Conservation (phyloP, 768 basidiomycete genomes). For the Suillus subalutaceus region DNA sequence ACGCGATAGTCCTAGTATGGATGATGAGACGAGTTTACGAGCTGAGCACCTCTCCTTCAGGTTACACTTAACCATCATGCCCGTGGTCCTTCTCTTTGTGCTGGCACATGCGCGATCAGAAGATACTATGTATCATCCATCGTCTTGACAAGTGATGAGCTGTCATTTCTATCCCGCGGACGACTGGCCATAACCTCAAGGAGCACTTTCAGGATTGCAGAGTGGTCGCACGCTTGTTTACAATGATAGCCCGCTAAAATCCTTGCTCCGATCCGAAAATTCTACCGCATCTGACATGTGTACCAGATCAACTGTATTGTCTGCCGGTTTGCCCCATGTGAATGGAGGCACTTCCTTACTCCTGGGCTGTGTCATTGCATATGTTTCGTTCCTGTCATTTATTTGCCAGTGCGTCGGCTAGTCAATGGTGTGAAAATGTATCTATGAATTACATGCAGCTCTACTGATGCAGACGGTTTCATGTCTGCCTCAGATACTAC, state of each 20-base stretch:
- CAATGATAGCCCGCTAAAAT: not conserved
- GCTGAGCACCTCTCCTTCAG: not conserved
- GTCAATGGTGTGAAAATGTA: not conserved
- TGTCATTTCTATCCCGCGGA: slow-evolving; percentile 2
- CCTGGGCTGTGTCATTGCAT: not conserved
- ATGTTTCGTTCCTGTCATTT: not conserved
- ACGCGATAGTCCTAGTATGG: not conserved
- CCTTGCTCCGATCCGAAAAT: not conserved
- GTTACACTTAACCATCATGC: not conserved
- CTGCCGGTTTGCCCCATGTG: not conserved
- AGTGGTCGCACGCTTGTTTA: not conserved
- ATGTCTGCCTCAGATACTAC: not conserved
- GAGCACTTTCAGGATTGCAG: not conserved
- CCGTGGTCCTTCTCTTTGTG: not conserved
- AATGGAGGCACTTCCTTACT: not conserved
- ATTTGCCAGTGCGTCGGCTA: not conserved
- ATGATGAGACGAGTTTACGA: slow-evolving; percentile 1
- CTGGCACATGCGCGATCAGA: not conserved
- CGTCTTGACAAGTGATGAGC: not conserved
- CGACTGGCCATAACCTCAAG: not conserved
- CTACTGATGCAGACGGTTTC: not conserved
- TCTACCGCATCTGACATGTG: not conserved
- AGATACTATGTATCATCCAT: not conserved
- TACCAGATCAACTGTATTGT: not conserved
- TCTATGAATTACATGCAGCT: not conserved